Base-by-base conservation (phyloP, 371 early-diverging fungal species). In the Choanephora cucurbitarum region DNA sequence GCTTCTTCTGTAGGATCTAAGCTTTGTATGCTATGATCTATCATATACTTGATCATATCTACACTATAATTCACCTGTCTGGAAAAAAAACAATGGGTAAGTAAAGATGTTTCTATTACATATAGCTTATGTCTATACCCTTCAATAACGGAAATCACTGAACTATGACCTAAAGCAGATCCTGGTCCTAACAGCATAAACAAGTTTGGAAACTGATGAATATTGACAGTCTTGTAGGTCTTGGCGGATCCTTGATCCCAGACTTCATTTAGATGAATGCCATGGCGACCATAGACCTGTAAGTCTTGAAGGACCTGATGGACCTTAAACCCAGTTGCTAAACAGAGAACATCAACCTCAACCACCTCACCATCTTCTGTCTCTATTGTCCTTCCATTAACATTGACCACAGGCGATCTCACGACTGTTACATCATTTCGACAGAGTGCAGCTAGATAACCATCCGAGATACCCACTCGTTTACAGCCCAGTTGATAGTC, bases 301-400 rank as follows among this genome's bases (percentile, higher is more conserved):
- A 73, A 40, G 6, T 68, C 56, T 28, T 67, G 67, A 14, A 61
- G 52, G 19, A 71, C 66, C 7, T 58, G 71, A 45, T 72, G 73
- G 3, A 79, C 66, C 40, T 81, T 57, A 58, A 82, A 88, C 3
- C 88, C 88, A 19, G 88, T 88, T 1, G 88, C 88, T n/a, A 83
- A 55, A 28, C 84, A 61, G 50, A 87, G 45, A 3, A 72, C 73
- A 57, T 87, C 88, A 1, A 82, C 71, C 40, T 77, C 73, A 37
- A 57, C 62, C 8, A 52, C 32, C 10, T 67, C 55, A 6, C 82
- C 84, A 56, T 76, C 70, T 8, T 45, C 50, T 34, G 70, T 64
- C 0, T 57, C 59, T 46, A 85, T 56, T 0, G 72, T 79, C 32
- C 66, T 57, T 18, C 70, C 75, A 55, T 76, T 64, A 48, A 85